phyloP scores from a whole-genome alignment of 495 filamentous ascomycete genomes.

The Neurospora sp. region DNA sequence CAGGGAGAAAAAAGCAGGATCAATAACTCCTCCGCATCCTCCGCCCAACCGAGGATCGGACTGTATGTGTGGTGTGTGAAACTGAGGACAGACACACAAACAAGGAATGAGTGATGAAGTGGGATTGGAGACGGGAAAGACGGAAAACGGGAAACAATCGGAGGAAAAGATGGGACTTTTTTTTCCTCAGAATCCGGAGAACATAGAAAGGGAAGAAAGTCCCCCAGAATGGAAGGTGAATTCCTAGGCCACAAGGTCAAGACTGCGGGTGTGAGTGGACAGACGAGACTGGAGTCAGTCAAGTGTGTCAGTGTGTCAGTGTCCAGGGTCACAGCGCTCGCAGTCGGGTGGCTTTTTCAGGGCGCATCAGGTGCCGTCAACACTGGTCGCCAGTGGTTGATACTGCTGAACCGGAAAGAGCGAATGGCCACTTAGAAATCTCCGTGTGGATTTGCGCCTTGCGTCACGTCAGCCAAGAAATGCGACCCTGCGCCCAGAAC shows the following conservation, averaged over 20 bases:
- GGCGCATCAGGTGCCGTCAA: not conserved
- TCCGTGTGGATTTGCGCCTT: not conserved
- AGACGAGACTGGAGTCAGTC: not conserved
- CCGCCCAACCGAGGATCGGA: not conserved
- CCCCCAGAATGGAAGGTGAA: not conserved
- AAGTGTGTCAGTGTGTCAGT: not conserved
- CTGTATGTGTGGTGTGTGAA: not conserved
- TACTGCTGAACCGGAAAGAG: not conserved
- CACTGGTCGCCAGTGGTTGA: not conserved
- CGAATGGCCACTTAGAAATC: not conserved
- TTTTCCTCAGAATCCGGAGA: not conserved
- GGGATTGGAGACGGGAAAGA: not conserved
- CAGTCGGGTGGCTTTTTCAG: not conserved
- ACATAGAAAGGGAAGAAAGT: not conserved
- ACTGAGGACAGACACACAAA: not conserved
- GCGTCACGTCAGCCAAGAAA: not conserved
- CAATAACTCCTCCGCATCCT: not conserved
- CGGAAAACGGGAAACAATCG: not conserved
- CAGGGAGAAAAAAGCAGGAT: not conserved
- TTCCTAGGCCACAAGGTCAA: not conserved
- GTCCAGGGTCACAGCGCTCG: not conserved
- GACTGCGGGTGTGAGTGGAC: not conserved
- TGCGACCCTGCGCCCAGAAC: not conserved
- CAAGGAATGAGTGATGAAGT: not conserved
- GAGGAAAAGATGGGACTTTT: not conserved